A percentile compares a stretch with the other conserved stretches of the same genome.
Conservation (phyloP, 176 grass and related monocot genomes). For the Carex pumila region DNA sequence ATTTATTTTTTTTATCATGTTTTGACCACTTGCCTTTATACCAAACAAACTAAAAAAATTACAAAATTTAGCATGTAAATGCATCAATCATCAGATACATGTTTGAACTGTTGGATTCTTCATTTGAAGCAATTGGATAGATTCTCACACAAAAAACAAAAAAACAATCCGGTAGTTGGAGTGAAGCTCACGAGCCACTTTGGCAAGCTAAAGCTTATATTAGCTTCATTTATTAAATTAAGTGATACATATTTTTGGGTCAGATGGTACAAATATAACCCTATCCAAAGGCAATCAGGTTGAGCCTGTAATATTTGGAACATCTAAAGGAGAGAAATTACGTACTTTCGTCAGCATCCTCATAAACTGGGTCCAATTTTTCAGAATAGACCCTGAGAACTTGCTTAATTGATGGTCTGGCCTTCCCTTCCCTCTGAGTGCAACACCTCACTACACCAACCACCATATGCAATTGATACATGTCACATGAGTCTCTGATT, state of each 20-base stretch:
- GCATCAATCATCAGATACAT: too few species aligned
- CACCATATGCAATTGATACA: conserved; percentile 72
- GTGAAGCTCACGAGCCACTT: too few species aligned
- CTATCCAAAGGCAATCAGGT: background rate
- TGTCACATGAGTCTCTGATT: conserved; percentile 37
- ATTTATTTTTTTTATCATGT: too few species aligned
- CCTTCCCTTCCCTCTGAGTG: conserved; percentile 63
- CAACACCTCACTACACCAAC: conserved; percentile 59
- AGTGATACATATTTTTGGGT: background rate
- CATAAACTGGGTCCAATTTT: conserved; percentile 54
- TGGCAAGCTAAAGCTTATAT: too few species aligned
- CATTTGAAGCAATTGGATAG: too few species aligned
- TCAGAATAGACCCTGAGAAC: conserved; percentile 77
- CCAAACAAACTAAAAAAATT: too few species aligned
- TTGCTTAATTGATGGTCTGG: conserved; percentile 87
- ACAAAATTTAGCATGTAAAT: too few species aligned
- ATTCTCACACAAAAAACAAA: too few species aligned
- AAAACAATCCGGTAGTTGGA: too few species aligned
- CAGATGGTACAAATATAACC: background rate
- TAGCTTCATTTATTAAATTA: background rate
- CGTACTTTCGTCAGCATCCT: conserved; percentile 41
- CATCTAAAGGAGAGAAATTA: background rate
- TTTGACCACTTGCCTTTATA: too few species aligned
- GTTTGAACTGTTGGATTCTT: too few species aligned
- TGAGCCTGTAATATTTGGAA: background rate